Evolutionary conservation across 371 early-diverging fungal genomes (phyloP).

Genomic region (Syncephalis fuscata): DNA sequence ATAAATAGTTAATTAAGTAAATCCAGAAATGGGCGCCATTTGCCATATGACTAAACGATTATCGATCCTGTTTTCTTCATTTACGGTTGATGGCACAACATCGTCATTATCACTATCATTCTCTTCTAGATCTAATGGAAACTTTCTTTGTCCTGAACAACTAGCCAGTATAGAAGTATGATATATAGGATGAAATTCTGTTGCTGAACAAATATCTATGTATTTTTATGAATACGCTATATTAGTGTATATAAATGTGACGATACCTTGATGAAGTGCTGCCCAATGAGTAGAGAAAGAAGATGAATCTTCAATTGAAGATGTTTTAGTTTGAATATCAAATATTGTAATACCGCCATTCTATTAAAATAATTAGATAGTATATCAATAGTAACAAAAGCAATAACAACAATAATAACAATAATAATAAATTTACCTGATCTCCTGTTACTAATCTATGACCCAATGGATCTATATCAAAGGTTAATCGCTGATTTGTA

Average conservation of each 20-base stretch:
- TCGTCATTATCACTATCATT: neutral
- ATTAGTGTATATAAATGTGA: neutral
- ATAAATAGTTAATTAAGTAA: too few relatives aligned
- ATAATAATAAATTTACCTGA: conserved; percentile 20
- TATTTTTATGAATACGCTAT: neutral
- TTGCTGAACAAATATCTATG: conserved; percentile 30
- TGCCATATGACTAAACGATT: too few relatives aligned
- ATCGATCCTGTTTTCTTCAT: too few relatives aligned
- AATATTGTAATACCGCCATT: conserved; percentile 25
- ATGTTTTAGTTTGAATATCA: conserved; percentile 15
- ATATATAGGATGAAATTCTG: conserved; percentile 36
- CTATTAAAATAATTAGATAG: conserved; percentile 7
- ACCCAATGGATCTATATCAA: conserved; percentile 42
- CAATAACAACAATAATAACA: too few relatives aligned
- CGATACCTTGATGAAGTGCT: neutral
- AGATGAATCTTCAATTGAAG: conserved; percentile 1
- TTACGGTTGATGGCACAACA: too few relatives aligned
- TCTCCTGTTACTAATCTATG: conserved; percentile 34
- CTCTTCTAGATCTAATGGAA: conserved; percentile 6
- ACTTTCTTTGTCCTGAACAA: conserved; percentile 49
- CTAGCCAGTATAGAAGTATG: conserved; percentile 25
- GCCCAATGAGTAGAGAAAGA: conserved; percentile 1
- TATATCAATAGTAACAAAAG: too few relatives aligned
- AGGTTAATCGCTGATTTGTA: conserved; percentile 48
- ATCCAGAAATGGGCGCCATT: too few relatives aligned